phyloP scores from a whole-genome alignment of 768 basidiomycete genomes.

The Kondoa malvinella region DNA sequence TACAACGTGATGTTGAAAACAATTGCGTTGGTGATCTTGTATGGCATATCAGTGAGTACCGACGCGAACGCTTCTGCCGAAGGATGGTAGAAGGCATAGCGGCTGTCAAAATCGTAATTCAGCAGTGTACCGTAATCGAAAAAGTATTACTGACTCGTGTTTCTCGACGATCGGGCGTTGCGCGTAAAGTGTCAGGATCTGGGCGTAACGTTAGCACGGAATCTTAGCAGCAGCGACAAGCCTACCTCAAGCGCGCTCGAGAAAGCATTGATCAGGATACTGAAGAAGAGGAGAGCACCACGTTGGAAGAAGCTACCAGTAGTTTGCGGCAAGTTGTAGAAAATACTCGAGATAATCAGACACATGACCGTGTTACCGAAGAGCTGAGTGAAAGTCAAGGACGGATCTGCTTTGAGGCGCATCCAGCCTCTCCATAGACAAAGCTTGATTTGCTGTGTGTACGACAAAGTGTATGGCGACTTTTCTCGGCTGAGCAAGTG shows the following conservation, averaged over 20 bases:
- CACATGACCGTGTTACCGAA: conserved; percentile 33
- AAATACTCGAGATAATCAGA: conserved; percentile 47
- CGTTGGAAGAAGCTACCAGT: conserved; percentile 57
- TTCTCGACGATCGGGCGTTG: conserved; percentile 35
- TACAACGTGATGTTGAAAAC: conserved; percentile 34
- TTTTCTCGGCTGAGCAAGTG: too few relatives aligned
- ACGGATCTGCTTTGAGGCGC: conserved; percentile 37
- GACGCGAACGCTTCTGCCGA: conserved; percentile 34
- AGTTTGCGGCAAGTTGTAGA: conserved; percentile 41
- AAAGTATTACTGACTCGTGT: conserved; percentile 19
- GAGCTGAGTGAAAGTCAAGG: conserved; percentile 14
- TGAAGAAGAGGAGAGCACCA: conserved; percentile 63
- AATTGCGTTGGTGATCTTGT: conserved; percentile 21
- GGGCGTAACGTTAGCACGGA: background rate
- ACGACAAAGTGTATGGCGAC: conserved; percentile 38
- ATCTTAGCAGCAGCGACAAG: background rate
- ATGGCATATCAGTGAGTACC: conserved; percentile 35
- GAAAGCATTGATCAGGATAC: conserved; percentile 44
- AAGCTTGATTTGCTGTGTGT: conserved; percentile 37
- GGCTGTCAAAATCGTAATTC: conserved; percentile 14
- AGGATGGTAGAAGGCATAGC: conserved; percentile 37
- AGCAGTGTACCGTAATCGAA: background rate
- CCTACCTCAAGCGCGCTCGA: conserved; percentile 21
- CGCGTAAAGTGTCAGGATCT: conserved; percentile 33
- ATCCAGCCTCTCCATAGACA: conserved; percentile 39